Base-by-base conservation (phyloP, 2,329 filamentous ascomycete genomes). In the Apiospora aurea region DNA sequence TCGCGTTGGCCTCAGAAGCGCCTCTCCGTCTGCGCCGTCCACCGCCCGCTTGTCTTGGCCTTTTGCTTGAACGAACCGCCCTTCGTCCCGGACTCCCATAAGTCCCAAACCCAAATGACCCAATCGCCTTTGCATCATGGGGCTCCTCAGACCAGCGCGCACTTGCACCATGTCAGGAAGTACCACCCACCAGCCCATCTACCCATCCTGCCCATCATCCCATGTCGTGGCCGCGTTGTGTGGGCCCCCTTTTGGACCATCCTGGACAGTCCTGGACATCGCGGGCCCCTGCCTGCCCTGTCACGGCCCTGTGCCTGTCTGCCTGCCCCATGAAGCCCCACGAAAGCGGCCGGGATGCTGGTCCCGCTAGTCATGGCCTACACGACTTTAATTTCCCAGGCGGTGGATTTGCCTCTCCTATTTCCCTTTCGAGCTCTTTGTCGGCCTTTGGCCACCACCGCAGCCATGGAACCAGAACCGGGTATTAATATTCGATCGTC, bases 401-500 rank as follows among this genome's bases (percentile, higher is more conserved):
- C 21, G 8, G 66, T 67, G 57, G 57, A 14, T 41, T 34, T 13
- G 26, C 49, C 24, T 38, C 68, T 53, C 68, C 68, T 53, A 69
- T 69, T 43, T 41, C 34, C 68, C 43, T 57, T 69, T 44, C 18
- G 44, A 46, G 44, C 44, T 18, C 46, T 47, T 67, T 41, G 24
- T 67, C n/a, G 3, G 38, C 34, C n/a, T 46, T 67, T 67, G 66
- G n/a, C n/a, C 29, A 64, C 51, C 51, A 29, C 61, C 61, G 24
- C 66, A 29, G 13, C 66, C 18, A 18, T 10, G 41, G 34, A 38
- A 38, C 34, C 66, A 24, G 8, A 21, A 21, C 18, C 46, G 21
- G 46, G 18, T 87, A 87, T 87, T 87, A 87, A 87, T 86, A 84
- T 81, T 79, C 79, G 79, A 76, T 79, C 77, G 75, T 80, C 82